Percentiles rank a stretch among this genome's conserved stretches.
Evolutionary conservation across 1,284 basidiomycete genomes (phyloP).

Genomic region (Leucoagaricus sp.): DNA sequence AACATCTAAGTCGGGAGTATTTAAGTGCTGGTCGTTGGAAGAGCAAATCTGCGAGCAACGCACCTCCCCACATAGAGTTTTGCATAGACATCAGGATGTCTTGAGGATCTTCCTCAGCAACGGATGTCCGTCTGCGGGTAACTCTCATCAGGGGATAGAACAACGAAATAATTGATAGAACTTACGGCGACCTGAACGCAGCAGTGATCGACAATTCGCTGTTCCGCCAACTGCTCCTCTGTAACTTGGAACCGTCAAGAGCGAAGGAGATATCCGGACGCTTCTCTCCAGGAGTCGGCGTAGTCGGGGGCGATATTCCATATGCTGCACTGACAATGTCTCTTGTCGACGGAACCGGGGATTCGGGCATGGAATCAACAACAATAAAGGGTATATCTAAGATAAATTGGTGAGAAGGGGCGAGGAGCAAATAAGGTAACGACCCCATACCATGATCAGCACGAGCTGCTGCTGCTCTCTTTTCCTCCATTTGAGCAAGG

Average conservation of each 20-base stretch:
- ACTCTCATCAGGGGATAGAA: conserved; percentile 10
- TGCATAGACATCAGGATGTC: conserved; percentile 61
- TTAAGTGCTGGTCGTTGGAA: neutral
- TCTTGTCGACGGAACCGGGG: conserved; percentile 49
- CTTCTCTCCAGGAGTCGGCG: conserved; percentile 40
- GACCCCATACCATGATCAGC: conserved; percentile 34
- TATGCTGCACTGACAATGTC: conserved; percentile 56
- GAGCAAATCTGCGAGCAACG: conserved; percentile 23
- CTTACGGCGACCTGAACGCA: conserved; percentile 45
- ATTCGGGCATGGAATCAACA: conserved; percentile 55
- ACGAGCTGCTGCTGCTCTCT: conserved; percentile 26
- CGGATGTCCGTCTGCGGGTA: conserved; percentile 43
- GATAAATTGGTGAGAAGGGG: conserved; percentile 9
- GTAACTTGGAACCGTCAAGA: conserved; percentile 50
- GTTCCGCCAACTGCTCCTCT: conserved; percentile 50
- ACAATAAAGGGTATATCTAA: conserved; percentile 69
- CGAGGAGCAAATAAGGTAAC: neutral
- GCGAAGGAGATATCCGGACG: conserved; percentile 49
- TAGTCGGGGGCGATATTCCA: conserved; percentile 41
- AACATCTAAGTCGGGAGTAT: conserved; percentile 40
- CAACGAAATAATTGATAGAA: conserved; percentile 18
- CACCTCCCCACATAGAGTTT: conserved; percentile 71
- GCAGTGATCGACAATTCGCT: conserved; percentile 64
- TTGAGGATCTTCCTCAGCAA: conserved; percentile 53
- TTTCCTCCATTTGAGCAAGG: conserved; percentile 41